Conservation (phyloP, 2,329 filamentous ascomycete genomes). For the Xylariales sp. region DNA sequence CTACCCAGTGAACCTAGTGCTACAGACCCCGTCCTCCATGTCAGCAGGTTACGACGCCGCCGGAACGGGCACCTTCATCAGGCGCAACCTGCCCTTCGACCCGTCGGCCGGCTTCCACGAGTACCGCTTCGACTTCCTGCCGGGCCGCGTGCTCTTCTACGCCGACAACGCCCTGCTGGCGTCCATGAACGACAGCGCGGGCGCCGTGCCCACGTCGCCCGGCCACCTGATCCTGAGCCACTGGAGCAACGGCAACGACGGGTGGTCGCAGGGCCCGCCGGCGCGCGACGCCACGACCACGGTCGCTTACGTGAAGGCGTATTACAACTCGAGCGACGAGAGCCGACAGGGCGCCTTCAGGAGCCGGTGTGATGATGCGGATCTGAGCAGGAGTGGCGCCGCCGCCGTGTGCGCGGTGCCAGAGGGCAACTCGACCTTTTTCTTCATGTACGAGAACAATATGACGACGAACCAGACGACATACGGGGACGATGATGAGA, state of each 20-base stretch:
- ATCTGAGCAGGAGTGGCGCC: slow-evolving; percentile 20
- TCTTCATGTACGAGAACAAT: slow-evolving; percentile 44
- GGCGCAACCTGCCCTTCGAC: slow-evolving; percentile 59
- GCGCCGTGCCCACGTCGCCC: slow-evolving; percentile 52
- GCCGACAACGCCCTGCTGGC: slow-evolving; percentile 57
- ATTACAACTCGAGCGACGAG: slow-evolving; percentile 66
- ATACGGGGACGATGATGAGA: slow-evolving; percentile 18
- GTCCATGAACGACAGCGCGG: slow-evolving; percentile 43
- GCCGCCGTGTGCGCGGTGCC: slow-evolving; percentile 47
- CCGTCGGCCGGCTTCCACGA: slow-evolving; percentile 66
- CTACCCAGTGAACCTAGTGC: slow-evolving; percentile 67
- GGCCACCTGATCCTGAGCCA: slow-evolving; percentile 70
- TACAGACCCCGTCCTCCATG: slow-evolving; percentile 61
- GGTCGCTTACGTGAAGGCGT: slow-evolving; percentile 69
- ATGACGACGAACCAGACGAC: slow-evolving; percentile 45
- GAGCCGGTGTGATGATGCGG: slow-evolving; percentile 37
- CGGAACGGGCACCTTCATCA: slow-evolving; percentile 52
- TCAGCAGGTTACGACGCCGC: slow-evolving; percentile 58
- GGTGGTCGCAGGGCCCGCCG: slow-evolving; percentile 71
- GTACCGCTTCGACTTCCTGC: slow-evolving; percentile 73
- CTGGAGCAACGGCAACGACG: slow-evolving; percentile 70
- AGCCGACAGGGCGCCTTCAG: slow-evolving; percentile 33
- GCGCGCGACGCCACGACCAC: slow-evolving; percentile 54
- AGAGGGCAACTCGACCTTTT: slow-evolving; percentile 38
- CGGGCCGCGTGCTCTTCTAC: slow-evolving; percentile 61